Base-by-base conservation (phyloP, 2,329 filamentous ascomycete species). In the Coleophoma eucalyptorum region DNA sequence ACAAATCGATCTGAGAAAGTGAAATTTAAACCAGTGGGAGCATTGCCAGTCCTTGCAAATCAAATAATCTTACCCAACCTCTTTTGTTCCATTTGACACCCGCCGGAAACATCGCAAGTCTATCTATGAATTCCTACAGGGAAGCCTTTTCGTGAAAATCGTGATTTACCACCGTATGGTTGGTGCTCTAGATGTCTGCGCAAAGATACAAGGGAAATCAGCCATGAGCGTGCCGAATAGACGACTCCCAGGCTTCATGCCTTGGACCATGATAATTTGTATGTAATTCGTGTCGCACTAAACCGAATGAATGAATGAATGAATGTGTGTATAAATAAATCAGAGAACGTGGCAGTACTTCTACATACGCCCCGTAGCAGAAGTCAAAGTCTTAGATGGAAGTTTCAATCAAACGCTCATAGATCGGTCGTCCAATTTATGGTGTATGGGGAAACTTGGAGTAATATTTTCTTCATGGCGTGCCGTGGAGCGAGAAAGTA, bases 31-130 rank as follows among this genome's bases (percentile, higher is more conserved):
- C 26, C 26, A 26, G 26, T 26, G 26, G 21, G 26, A 26, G 26
- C 26, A 26, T 26, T 26, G 26, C 26, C 26, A 5, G 26, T 26
- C 26, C 26, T 26, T 26, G 26, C 26, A 26, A 26, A 26, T 26
- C 26, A 26, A 48, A 33, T 32, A n/a, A 38, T 38, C 33, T 38
- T 48, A 48, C 40, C 46, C 46, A 48, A 41, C 40, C 46, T 48
- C 46, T 48, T 48, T 48, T 48, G n/a, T 50, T 46, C 43, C 46
- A 49, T 13, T 40, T 50, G 47, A 55, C 52, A 56, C 54, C 54
- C 33, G 42, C 47, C 26, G 10, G 37, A 43, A 49, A 48, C 48
- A 43, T 34, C 46, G 44, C 35, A 48, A 44, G 43, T 48, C 44
- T 51, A 48, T 51, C 49, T 51, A 48, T 48, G 35, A 48, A 41